Evolutionary conservation across 2,329 filamentous ascomycete species (phyloP), one percentile per base, ranked within the genome.

Genomic region (Monosporascus sp.): DNA sequence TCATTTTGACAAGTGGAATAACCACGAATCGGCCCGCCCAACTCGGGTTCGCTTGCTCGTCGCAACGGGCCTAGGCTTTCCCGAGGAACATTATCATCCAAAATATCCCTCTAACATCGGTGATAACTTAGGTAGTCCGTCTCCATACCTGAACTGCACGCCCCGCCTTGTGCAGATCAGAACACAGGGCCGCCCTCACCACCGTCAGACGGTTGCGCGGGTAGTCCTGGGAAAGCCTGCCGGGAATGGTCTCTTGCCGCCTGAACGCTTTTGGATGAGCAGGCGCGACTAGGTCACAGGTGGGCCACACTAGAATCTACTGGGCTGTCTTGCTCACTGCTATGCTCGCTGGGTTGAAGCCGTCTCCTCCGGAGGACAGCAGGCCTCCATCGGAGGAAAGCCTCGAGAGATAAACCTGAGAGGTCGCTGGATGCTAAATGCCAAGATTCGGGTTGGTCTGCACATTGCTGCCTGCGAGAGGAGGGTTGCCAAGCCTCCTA

Each of bases 401-500:
- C 22, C 26, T 28, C 55, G 53, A 51, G 38, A 52, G 51, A 55
- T 48, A 49, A 49, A 51, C 55, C 54, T 58, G 54, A 47, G 43
- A 38, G 53, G 53, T 53, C 56, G 55, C 58, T 55, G 51, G 52
- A 61, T 59, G 59, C 55, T 48, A 51, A 56, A 54, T 58, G 60
- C 65, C 61, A 60, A 59, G 53, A 60, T 62, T 63, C 62, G 50
- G 50, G 55, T 55, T 47, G 52, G 63, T 63, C 60, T 56, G 55
- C 59, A 59, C 58, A 61, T 60, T 63, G 64, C 51, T 55, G 58
- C 57, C 61, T 59, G 40, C 48, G 40, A 51, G 56, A n/a, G 57
- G 59, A 64, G 52, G 79, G 78, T 81, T 80, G 78, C 77, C 78
- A 81, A 78, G 77, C 77, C 68, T 70, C 70, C 71, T 61, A 61